Evolutionary conservation across 169 alveolate genomes (phyloP).

Genomic region (Plasmodium reichenowi): DNA sequence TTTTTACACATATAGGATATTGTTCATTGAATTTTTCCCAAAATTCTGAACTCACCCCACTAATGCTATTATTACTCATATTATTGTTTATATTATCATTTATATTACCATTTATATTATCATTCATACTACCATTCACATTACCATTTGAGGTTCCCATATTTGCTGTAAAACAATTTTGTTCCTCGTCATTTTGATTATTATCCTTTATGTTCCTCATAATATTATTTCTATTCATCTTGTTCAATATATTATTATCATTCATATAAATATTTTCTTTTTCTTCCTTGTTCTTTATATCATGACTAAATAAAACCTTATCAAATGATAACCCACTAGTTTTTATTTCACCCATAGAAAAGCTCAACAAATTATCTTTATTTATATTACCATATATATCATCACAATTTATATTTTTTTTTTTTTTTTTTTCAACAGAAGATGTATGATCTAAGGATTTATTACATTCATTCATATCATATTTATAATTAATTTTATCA

Average conservation of each 20-base stretch:
- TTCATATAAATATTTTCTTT: not conserved
- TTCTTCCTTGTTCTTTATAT: not conserved
- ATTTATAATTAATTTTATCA: not conserved
- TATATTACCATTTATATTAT: not conserved
- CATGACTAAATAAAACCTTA: too few relatives aligned
- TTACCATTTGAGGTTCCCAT: too few relatives aligned
- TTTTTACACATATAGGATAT: not conserved
- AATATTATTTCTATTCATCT: too few relatives aligned
- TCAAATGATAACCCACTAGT: not conserved
- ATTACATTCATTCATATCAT: not conserved
- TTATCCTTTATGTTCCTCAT: not conserved
- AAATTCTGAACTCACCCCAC: too few relatives aligned
- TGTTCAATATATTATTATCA: too few relatives aligned
- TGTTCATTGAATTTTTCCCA: not conserved
- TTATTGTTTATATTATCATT: too few relatives aligned
- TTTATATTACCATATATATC: not conserved
- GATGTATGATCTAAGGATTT: not conserved
- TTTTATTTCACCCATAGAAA: not conserved
- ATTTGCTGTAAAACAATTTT: not conserved
- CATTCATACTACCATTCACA: too few relatives aligned
- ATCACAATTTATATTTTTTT: not conserved
- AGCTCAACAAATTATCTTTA: not conserved
- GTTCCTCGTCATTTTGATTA: not conserved
- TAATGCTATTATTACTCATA: too few relatives aligned
- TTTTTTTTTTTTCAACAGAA: not conserved